Conservation (phyloP, 495 filamentous ascomycete species). For the Aspergillus indologenus region DNA sequence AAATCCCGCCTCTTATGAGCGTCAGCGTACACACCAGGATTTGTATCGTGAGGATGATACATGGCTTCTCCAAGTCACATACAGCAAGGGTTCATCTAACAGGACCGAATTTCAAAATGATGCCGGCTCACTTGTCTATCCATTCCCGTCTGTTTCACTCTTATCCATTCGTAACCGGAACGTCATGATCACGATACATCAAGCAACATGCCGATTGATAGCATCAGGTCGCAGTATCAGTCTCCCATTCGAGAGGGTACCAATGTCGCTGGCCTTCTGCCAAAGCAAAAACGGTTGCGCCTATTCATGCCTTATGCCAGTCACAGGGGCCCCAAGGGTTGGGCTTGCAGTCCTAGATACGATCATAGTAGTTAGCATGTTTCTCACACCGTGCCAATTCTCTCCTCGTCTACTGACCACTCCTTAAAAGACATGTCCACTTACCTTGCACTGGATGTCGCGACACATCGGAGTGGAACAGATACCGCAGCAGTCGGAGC, state of each 20-base stretch:
- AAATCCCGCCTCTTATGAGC: background rate
- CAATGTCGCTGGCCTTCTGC: background rate
- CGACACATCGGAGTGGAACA: constrained; percentile 29
- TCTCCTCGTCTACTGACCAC: background rate
- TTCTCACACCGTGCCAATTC: background rate
- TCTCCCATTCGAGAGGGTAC: background rate
- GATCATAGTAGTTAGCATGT: background rate
- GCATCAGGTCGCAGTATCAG: background rate
- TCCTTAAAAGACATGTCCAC: background rate
- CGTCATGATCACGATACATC: background rate
- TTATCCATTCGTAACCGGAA: background rate
- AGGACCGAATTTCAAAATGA: background rate
- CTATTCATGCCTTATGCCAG: constrained; percentile 20
- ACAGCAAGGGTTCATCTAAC: background rate
- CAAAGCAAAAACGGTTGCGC: background rate
- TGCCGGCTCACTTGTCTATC: background rate
- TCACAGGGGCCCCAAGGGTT: constrained; percentile 28
- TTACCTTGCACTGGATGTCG: constrained; percentile 34
- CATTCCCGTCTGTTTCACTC: background rate
- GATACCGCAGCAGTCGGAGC: constrained; percentile 29
- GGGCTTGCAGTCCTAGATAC: constrained; percentile 26
- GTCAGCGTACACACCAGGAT: background rate
- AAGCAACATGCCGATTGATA: background rate
- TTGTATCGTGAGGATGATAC: background rate
- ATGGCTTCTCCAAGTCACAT: background rate